Percentiles rank a stretch among this genome's conserved stretches.
phyloP scores from a whole-genome alignment of 1,284 basidiomycete genomes.

The Ceratorhiza oryzae-sativae region DNA sequence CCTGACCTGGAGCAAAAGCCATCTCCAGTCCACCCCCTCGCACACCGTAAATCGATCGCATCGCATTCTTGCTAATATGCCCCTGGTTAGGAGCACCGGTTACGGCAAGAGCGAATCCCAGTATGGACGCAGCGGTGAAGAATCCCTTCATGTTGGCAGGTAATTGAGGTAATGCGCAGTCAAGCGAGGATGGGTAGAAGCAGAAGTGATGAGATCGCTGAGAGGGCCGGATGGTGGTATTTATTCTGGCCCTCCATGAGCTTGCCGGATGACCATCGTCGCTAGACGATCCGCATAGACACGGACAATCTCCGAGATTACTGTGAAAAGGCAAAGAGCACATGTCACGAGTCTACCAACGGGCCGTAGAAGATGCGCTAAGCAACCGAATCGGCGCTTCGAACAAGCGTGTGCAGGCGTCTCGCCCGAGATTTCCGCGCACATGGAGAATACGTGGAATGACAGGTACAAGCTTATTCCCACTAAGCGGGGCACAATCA shows the following conservation, averaged over 20 bases:
- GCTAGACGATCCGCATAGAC: conserved; percentile 19
- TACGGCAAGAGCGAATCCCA: conserved; percentile 23
- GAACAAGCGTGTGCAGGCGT: conserved; percentile 26
- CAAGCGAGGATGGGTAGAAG: not conserved
- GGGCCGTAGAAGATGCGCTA: conserved; percentile 25
- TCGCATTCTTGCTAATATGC: conserved; percentile 14
- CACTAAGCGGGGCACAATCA: not conserved
- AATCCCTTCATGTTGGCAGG: conserved; percentile 8
- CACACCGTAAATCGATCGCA: conserved; percentile 14
- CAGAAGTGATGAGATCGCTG: conserved; percentile 2
- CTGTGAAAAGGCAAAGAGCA: not conserved
- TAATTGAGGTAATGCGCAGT: not conserved
- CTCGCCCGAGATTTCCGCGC: conserved; percentile 38
- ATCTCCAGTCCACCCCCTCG: conserved; percentile 23
- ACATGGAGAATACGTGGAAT: not conserved
- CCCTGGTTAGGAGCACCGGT: conserved; percentile 17
- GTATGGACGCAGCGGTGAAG: conserved; percentile 16
- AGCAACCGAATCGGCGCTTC: conserved; percentile 36
- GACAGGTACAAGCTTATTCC: not conserved
- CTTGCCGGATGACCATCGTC: conserved; percentile 25
- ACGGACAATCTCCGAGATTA: conserved; percentile 28
- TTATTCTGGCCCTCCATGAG: conserved; percentile 3
- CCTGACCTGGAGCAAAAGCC: conserved; percentile 20
- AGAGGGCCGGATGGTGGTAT: conserved; percentile 3
- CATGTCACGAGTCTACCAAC: conserved; percentile 22